Percentiles rank a stretch among this genome's conserved stretches.
Conservation (phyloP, 2,329 filamentous ascomycete genomes). For the Nemania sp. region DNA sequence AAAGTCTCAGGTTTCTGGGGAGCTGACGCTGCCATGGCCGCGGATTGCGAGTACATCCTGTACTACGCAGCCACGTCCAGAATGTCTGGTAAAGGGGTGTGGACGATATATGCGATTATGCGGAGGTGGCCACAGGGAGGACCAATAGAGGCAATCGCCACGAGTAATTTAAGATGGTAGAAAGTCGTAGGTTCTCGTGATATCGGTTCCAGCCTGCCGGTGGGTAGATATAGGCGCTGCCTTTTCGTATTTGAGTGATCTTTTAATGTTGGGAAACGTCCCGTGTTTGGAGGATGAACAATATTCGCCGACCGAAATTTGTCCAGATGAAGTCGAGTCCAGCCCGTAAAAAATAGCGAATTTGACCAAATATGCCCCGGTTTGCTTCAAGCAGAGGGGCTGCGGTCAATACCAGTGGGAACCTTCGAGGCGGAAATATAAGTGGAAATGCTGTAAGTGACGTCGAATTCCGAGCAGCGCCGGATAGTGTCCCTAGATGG, state of each 20-base stretch:
- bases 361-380: slow-evolving; percentile 41
- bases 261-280: slow-evolving; percentile 12
- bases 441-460: slow-evolving; percentile 32
- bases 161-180: slow-evolving; percentile 27
- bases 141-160: slow-evolving; percentile 17
- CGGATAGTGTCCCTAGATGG: slow-evolving; percentile 22
- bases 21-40: slow-evolving; percentile 76
- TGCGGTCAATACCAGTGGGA: slow-evolving; percentile 41
- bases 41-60: slow-evolving; percentile 79
- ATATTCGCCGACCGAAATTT: slow-evolving; percentile 19
- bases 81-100: slow-evolving; percentile 19
- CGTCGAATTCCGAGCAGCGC: slow-evolving; percentile 8
- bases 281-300: slow-evolving; percentile 16
- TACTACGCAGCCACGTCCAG: slow-evolving; percentile 35
- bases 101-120: slow-evolving; percentile 9
- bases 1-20: slow-evolving; percentile 98
- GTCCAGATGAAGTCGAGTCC: slow-evolving; percentile 48
- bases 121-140: neutral
- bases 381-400: slow-evolving; percentile 53
- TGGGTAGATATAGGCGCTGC: slow-evolving; percentile 33
- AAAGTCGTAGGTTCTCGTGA: slow-evolving; percentile 27
- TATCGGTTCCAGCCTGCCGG: slow-evolving; percentile 21
- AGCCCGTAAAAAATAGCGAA: slow-evolving; percentile 44
- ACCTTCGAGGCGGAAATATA: slow-evolving; percentile 49
- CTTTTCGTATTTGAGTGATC: slow-evolving; percentile 29